Conservation (phyloP, 257 asterid species). For the Gentiana dahurica region DNA sequence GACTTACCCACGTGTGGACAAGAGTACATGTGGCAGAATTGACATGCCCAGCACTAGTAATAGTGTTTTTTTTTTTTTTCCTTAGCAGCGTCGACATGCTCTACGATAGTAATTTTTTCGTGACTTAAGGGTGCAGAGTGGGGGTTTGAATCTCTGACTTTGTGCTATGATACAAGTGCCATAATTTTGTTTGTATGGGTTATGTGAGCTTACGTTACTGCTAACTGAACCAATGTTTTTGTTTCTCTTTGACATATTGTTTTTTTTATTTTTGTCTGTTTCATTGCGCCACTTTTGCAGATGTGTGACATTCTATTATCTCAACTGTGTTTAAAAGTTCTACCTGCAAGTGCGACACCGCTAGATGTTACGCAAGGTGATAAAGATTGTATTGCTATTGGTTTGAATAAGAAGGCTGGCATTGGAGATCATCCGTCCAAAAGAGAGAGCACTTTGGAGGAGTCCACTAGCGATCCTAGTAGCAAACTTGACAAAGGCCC, state of each 20-base stretch:
- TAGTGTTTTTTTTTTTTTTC: too few species aligned
- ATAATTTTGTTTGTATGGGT: too few species aligned
- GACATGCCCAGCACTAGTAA: too few species aligned
- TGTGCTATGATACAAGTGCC: too few species aligned
- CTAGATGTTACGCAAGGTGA: conserved; percentile 33
- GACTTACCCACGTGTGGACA: too few species aligned
- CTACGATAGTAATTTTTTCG: too few species aligned
- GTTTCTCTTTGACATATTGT: not conserved
- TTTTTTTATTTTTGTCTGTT: conserved; percentile 6
- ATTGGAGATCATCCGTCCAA: conserved; percentile 29
- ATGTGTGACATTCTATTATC: conserved; percentile 95
- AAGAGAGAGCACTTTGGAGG: conserved; percentile 31
- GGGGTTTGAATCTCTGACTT: too few species aligned
- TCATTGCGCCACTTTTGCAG: conserved; percentile 37
- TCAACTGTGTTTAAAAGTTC: conserved; percentile 89
- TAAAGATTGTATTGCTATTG: conserved; percentile 43
- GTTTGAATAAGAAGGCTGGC: conserved; percentile 44
- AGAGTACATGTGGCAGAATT: too few species aligned
- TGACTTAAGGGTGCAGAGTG: too few species aligned
- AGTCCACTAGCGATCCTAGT: conserved; percentile 38
- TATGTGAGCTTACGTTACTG: too few species aligned
- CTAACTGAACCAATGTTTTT: too few species aligned
- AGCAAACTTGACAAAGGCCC: conserved; percentile 32
- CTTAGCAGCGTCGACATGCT: too few species aligned
- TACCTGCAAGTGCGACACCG: conserved; percentile 28